Evolutionary conservation across 768 basidiomycete genomes (phyloP), one percentile per base, ranked within the genome.

Genomic region (Lanmaoa rubissima): DNA sequence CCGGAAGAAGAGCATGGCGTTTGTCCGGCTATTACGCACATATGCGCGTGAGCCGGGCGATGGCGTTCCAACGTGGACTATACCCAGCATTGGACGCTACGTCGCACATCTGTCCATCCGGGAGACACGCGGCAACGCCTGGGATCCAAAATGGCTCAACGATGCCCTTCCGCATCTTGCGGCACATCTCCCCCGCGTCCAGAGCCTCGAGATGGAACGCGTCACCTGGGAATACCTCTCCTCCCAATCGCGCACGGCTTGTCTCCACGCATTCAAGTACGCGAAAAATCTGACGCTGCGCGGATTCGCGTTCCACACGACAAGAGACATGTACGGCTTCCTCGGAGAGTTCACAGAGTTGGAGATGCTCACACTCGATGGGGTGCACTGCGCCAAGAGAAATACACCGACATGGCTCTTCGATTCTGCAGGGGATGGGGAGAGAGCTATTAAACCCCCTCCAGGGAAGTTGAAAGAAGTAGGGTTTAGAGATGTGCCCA

Each of bases 61-160:
- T 4, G 83, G 80, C 51, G 34, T 24, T 28, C 42, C 55, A 12
- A 34, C 40, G 26, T 45, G 60, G 58, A 81, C 72, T 4, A 87
- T 64, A 36, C 82, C 80, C 8, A 90, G 79, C 38, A 82, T 74
- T 11, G 80, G 80, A 24, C 85, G 86, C 64, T 89, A 92, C 24
- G 55, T 73, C 19, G 42, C 50, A 7, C 54, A 59, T 26, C 51
- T 72, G 39, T 72, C 61, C 43, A 11, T 73, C 35, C 68, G 60
- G 26, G 70, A 72, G 50, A 68, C 69, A 11, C 70, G 66, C 17
- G 70, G 70, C 21, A 61, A 66, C 14, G 43, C 65, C 5, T 73
- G 68, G 70, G 72, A 72, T 52, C 72, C 70, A 3, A 68, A 67
- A 41, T 72, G 70, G 70, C 57, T 73, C 8, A 57, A 73, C 13